phyloP scores from a whole-genome alignment of 176 grass and related monocot genomes.

The Ensete glaucum region DNA sequence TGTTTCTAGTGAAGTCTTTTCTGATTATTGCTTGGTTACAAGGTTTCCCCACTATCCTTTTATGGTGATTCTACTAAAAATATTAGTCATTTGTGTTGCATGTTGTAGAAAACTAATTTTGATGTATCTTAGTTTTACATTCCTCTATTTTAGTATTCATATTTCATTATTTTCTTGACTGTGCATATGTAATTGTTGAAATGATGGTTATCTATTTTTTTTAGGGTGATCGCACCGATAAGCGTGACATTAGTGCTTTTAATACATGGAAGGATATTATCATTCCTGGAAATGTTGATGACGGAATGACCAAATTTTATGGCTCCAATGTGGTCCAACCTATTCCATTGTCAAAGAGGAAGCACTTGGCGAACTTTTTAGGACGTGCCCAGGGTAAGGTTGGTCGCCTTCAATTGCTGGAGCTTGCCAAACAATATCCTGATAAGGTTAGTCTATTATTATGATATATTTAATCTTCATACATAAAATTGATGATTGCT shows the following conservation, averaged over 20 bases:
- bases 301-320: slow-evolving; percentile 66
- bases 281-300: slow-evolving; percentile 91
- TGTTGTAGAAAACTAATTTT: neutral
- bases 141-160: neutral
- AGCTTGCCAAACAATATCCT: slow-evolving; percentile 87
- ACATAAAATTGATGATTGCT: neutral
- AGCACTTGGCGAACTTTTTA: slow-evolving; percentile 84
- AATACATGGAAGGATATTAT: slow-evolving; percentile 97
- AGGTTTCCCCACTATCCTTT: neutral
- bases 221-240: slow-evolving; percentile 90
- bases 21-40: neutral
- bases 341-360: slow-evolving; percentile 63
- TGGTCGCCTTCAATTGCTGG: slow-evolving; percentile 67
- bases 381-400: slow-evolving; percentile 76
- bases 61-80: neutral
- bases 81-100: neutral
- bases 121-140: slow-evolving; percentile 1
- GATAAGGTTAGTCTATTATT: slow-evolving; percentile 57
- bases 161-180: slow-evolving; percentile 11
- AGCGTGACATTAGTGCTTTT: slow-evolving; percentile 78
- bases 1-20: too few relatives aligned
- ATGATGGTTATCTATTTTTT: neutral
- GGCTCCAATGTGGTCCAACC: slow-evolving; percentile 41
- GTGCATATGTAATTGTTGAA: neutral
- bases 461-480: slow-evolving; percentile 13